Conservation (phyloP, 306 rosid species). For the Vachellia collinsii region DNA sequence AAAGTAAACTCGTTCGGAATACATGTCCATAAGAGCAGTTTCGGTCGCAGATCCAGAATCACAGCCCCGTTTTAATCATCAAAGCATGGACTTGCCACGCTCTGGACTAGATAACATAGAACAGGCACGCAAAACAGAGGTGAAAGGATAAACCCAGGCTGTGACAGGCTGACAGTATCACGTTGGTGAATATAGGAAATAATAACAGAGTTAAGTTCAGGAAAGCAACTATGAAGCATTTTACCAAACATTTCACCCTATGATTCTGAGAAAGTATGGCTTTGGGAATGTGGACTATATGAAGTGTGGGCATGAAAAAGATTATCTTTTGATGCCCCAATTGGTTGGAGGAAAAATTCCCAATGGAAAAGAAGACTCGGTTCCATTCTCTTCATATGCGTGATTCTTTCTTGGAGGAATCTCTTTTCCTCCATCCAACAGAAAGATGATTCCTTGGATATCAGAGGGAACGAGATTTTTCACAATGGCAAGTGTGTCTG, state of each 20-base stretch:
- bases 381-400: not conserved
- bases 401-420: not conserved
- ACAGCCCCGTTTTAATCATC: conserved; percentile 54
- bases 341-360: not conserved
- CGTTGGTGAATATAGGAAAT: conserved; percentile 42
- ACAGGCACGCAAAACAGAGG: conserved; percentile 55
- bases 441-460: not conserved
- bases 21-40: conserved; percentile 64
- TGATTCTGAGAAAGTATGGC: not conserved
- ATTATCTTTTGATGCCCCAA: not conserved
- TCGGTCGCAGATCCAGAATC: conserved; percentile 50
- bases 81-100: conserved; percentile 51
- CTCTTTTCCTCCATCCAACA: not conserved
- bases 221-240: conserved; percentile 42
- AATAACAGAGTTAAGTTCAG: conserved; percentile 47
- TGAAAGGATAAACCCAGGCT: conserved; percentile 53
- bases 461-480: not conserved
- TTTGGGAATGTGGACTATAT: not conserved
- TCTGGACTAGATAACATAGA: conserved; percentile 34
- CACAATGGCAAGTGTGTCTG: not conserved
- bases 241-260: conserved; percentile 40
- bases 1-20: too few species aligned
- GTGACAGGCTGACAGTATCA: conserved; percentile 34
- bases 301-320: not conserved
- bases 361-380: not conserved